Base-by-base conservation (phyloP, 805 yeast genomes). In the Sungouiella thailandica region DNA sequence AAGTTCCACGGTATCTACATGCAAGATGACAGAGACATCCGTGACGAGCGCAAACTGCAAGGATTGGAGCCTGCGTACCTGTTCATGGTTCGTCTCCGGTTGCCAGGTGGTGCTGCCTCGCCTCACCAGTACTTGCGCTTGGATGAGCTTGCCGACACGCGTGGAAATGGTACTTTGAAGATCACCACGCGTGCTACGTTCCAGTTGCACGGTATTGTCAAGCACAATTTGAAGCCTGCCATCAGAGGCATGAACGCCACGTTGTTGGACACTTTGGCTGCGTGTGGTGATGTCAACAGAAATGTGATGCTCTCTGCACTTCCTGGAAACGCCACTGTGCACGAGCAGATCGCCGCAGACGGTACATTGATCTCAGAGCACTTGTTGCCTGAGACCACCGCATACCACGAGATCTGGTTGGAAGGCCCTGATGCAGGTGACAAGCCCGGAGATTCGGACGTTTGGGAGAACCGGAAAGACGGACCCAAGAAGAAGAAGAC, bases 281-380 rank as follows among this genome's bases (percentile, higher is more conserved):
- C 97, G 1, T 90, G 97, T 72, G 97, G 97, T 70, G 97, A 90
- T 68, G 97, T 90, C 28, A 85, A 86, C 67, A 83, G 97, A 75
- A 90, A 90, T 56, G 96, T 90, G 28, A 90, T 89, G 80, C 74
- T 84, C 35, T 76, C 90, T 39, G 95, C 96, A n/a, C 68, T 86
- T 20, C 97, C 97, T 12, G 74, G 74, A 19, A 87, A 87, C 55
- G 84, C 88, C 32, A 78, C 79, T 53, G 73, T 90, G 34, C 97
- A 90, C 57, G 61, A 65, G 20, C 89, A 89, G 63, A 73, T 90
- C 44, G 72, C 80, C 26, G 66, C 70, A 9, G 62, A 74, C 30
- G 86, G 90, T 20, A 55, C 75, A 23, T 60, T 62, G 19, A 78
- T 90, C 43, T 83, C 95, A 20, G 94, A 85, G 57, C 78, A 83